A percentile compares a stretch with the other conserved stretches of the same genome.
phyloP scores from a whole-genome alignment of 169 alveolate species.

The Neospora caninum region DNA sequence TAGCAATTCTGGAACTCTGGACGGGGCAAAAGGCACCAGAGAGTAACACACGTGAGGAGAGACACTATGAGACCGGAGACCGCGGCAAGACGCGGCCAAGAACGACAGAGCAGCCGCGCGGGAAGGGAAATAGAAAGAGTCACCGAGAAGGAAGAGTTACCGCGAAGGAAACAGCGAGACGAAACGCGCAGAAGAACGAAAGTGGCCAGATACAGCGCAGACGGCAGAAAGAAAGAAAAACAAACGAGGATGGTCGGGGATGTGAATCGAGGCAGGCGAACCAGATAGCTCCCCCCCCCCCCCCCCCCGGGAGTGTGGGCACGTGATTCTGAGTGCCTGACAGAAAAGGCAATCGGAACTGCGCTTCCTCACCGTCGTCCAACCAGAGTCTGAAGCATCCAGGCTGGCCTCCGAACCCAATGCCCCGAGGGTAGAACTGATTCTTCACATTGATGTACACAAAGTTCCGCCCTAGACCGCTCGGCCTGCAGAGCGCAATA shows the following conservation, averaged over 20 bases:
- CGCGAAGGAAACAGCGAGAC: background rate
- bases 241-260: no score
- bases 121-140: background rate
- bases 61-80: no score
- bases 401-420: conserved; percentile 72
- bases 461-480: conserved; percentile 66
- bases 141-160: background rate
- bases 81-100: background rate
- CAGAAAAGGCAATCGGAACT: background rate
- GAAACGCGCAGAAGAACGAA: background rate
- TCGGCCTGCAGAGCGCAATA: conserved; percentile 42
- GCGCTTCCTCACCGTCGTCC: conserved; percentile 53
- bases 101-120: background rate
- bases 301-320: background rate
- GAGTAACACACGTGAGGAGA: no score
- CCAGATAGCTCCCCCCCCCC: no score
- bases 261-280: no score
- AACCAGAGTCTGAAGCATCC: conserved; percentile 70
- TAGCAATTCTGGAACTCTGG: conserved; percentile 66
- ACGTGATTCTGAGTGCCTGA: background rate
- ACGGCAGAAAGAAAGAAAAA: no score
- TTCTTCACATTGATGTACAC: conserved; percentile 63
- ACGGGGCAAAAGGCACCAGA: background rate
- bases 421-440: conserved; percentile 65
- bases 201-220: background rate